Evolutionary conservation across 2,329 filamentous ascomycete species (phyloP).

Genomic region (Diaporthe ilicicola): DNA sequence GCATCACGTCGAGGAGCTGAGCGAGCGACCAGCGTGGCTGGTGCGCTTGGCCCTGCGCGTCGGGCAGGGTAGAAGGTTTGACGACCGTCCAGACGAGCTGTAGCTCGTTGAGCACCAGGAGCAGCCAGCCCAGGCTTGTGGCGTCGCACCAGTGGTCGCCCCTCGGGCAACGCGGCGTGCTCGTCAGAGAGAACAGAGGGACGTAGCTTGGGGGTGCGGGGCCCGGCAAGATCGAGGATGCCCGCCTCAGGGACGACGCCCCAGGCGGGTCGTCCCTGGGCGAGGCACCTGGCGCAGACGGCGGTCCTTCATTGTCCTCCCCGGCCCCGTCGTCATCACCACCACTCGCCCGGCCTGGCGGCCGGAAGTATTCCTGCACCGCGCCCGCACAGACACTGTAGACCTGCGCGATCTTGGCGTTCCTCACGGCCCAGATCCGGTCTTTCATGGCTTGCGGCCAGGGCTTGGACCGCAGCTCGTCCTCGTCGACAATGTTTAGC

Average conservation of each 20-base stretch:
- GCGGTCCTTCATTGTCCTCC: neutral
- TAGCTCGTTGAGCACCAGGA: constrained; percentile 60
- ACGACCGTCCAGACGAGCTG: constrained; percentile 53
- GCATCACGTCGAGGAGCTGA: constrained; percentile 54
- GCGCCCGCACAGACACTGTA: constrained; percentile 53
- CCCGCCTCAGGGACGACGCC: neutral
- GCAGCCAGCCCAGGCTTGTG: constrained; percentile 61
- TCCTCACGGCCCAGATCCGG: constrained; percentile 57
- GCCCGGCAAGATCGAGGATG: neutral
- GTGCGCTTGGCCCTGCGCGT: constrained; percentile 15
- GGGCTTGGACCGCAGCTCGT: constrained; percentile 50
- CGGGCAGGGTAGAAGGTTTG: constrained; percentile 39
- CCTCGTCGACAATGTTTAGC: constrained; percentile 53
- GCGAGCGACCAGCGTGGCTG: constrained; percentile 50
- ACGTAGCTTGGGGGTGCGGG: neutral
- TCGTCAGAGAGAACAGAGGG: constrained; percentile 44
- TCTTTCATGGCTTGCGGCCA: constrained; percentile 59
- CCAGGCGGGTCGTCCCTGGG: neutral
- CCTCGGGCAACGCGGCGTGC: constrained; percentile 56
- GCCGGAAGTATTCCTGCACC: constrained; percentile 56
- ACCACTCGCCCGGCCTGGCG: constrained; percentile 4
- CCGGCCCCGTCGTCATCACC: too few relatives aligned
- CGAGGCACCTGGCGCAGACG: neutral
- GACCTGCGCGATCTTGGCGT: constrained; percentile 60
- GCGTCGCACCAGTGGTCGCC: constrained; percentile 61